Base-by-base conservation (phyloP, 495 filamentous ascomycete species). In the Echria macrotheca region DNA sequence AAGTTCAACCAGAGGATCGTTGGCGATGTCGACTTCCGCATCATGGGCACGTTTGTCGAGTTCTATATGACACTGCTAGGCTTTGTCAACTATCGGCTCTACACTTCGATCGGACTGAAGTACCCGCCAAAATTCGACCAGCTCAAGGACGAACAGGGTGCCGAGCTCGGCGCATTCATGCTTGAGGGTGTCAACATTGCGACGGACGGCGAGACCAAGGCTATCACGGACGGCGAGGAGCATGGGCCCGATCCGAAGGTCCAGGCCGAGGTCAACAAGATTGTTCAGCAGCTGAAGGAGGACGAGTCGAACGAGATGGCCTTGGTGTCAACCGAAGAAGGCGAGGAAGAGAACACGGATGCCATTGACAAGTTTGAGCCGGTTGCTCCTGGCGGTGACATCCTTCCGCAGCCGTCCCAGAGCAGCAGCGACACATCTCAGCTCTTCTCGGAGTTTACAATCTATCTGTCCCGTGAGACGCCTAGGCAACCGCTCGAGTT, bases 21-120 rank as follows among this genome's bases (percentile, higher is more conserved):
- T 19, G 87, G 83, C 11, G 93, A 97, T 67, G 83, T 98, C 39
- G 93, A 98, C 68, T 97, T 95, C 73, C 77, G 94, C 57, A 96
- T 98, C 64, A 98, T 98, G 93, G 89, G 86, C 33, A 98, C 94
- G 2, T 98, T 98, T 62, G 86, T 98, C 43, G 91, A 98, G 58
- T 97, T 98, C 69, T 98, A 98, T 74, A 93, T 90, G 42, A 97
- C 93, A 2, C 74, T 98, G 10, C 73, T 98, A 8, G 86, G 94
- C 38, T 98, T 97, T 55, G 86, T 97, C 62, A 95, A 97, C 73
- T 98, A 85, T 74, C 72, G 89, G 43, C 75, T 98, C 19, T 98
- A 95, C 68, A 95, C 91, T 0, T 81, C 86, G 0, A 74, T 94
- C 52, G 94, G 94, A 3, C 64, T 97, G 33, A 84, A 95, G 41